phyloP scores from a whole-genome alignment of 176 grass and related monocot genomes.

The Triticum aestivum region IWGSC_CS_RefSeq_v2.1 NC_057799.1:235489472-235489971 shows the following conservation, averaged over 20 bases:
- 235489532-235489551: no score
- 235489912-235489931: not conserved
- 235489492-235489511: no score
- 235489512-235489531: no score
- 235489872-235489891: conserved; percentile 13
- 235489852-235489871: not conserved
- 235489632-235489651: no score
- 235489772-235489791: not conserved
- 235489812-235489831: not conserved
- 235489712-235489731: not conserved
- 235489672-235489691: no score
- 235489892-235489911: not conserved
- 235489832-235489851: not conserved
- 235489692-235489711: not conserved
- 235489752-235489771: not conserved
- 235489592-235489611: no score
- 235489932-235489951: conserved; percentile 10
- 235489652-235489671: no score
- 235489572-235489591: no score
- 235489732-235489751: not conserved
- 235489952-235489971: not conserved
- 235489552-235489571: no score
- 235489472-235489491: no score
- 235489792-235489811: not conserved
- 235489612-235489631: no score